These are phyloP conservation scores for Aspergillus unguis DNA, from an alignment of 2,329 filamentous ascomycete species.

Conservation along the genomic window DNA sequence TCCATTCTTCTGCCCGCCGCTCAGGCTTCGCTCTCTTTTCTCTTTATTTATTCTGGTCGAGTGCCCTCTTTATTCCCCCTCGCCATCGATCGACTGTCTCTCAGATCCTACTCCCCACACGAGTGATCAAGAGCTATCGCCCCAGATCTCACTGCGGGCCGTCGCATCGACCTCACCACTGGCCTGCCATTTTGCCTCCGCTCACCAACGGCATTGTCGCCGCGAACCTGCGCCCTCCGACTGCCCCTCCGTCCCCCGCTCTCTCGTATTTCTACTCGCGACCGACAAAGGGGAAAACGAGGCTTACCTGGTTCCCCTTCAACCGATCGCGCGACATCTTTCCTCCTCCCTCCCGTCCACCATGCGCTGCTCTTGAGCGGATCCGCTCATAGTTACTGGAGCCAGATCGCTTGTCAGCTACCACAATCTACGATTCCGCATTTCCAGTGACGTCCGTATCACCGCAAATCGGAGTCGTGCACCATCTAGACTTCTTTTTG, in stretches of 20 bases:
- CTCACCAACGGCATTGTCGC: slow-evolving; percentile 11
- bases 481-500: slow-evolving; percentile 15
- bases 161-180: slow-evolving; percentile 15
- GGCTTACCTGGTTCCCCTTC: slow-evolving; percentile 4
- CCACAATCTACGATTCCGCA: slow-evolving; percentile 22
- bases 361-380: slow-evolving; percentile 29
- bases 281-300: slow-evolving; percentile 5
- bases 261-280: slow-evolving; percentile 7
- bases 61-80: slow-evolving; percentile 13
- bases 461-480: slow-evolving; percentile 14
- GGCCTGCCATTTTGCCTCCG: slow-evolving; percentile 12
- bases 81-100: slow-evolving; percentile 6
- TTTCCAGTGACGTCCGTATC: slow-evolving; percentile 10
- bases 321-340: slow-evolving; percentile 12
- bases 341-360: slow-evolving; percentile 12
- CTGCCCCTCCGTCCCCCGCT: slow-evolving; percentile 9
- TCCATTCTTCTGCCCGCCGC: slow-evolving; percentile 12
- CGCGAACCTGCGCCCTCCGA: slow-evolving; percentile 21
- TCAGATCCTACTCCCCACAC: not conserved
- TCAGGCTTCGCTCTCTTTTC: slow-evolving; percentile 11
- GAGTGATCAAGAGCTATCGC: slow-evolving; percentile 1
- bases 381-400: slow-evolving; percentile 22
- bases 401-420: slow-evolving; percentile 30
- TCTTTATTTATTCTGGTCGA: slow-evolving; percentile 14
- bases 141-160: slow-evolving; percentile 15